phyloP scores from a whole-genome alignment of 1,139 yeast genomes.

The Komagataea norvegica region DNA sequence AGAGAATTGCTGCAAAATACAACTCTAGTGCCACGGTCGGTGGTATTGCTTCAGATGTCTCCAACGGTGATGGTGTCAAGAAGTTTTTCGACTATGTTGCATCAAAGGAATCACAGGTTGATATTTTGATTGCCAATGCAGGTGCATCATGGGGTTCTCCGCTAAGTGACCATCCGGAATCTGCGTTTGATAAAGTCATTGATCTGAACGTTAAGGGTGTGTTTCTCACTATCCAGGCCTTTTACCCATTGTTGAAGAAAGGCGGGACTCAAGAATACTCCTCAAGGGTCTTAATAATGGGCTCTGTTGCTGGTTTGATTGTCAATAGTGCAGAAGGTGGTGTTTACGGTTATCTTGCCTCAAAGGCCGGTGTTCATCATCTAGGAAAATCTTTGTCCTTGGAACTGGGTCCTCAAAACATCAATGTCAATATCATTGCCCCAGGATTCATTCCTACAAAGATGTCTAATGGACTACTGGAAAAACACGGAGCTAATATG shows the following conservation, averaged over 20 bases:
- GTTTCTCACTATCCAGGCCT: slow-evolving; percentile 60
- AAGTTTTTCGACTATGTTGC: slow-evolving; percentile 42
- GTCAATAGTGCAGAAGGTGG: slow-evolving; percentile 49
- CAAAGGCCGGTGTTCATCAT: slow-evolving; percentile 76
- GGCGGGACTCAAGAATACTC: slow-evolving; percentile 60
- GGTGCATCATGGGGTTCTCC: slow-evolving; percentile 82
- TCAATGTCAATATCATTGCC: slow-evolving; percentile 65
- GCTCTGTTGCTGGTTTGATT: slow-evolving; percentile 49
- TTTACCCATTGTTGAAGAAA: slow-evolving; percentile 51
- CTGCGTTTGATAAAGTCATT: slow-evolving; percentile 60
- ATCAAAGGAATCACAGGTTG: slow-evolving; percentile 40
- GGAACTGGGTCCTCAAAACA: slow-evolving; percentile 61
- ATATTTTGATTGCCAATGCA: slow-evolving; percentile 71
- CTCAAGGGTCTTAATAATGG: slow-evolving; percentile 60
- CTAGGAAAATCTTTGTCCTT: slow-evolving; percentile 59
- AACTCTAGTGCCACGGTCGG: slow-evolving; percentile 41
- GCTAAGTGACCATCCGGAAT: slow-evolving; percentile 55
- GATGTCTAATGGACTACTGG: slow-evolving; percentile 67
- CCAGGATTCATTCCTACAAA: slow-evolving; percentile 80
- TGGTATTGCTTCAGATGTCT: slow-evolving; percentile 59
- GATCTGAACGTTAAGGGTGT: slow-evolving; percentile 69
- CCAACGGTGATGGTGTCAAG: slow-evolving; percentile 47
- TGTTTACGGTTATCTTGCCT: slow-evolving; percentile 64
- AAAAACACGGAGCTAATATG: slow-evolving; percentile 47
- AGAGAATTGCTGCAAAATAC: slow-evolving; percentile 41